Conservation (phyloP, 805 yeast species). For the Millerozyma miso region DNA sequence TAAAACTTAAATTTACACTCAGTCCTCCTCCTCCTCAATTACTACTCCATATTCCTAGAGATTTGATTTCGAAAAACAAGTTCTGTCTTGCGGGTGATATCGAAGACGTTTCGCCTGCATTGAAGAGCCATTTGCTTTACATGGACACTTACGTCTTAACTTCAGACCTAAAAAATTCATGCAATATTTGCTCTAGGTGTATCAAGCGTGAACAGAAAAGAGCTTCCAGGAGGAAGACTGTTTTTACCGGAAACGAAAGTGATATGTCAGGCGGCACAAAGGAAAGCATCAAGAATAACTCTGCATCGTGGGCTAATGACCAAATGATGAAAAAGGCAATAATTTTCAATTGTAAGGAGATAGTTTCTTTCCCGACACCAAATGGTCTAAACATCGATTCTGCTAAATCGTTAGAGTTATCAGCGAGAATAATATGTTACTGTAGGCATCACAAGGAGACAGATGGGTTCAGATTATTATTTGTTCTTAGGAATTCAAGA, state of each 20-base stretch:
- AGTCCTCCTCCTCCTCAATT: conserved; percentile 75
- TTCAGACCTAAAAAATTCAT: conserved; percentile 43
- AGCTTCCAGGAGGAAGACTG: conserved; percentile 86
- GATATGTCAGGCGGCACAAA: conserved; percentile 7
- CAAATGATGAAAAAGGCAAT: conserved; percentile 74
- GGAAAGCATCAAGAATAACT: conserved; percentile 43
- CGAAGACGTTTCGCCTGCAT: conserved; percentile 35
- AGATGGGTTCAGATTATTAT: conserved; percentile 74
- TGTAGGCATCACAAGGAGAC: conserved; percentile 92
- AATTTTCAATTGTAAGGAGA: conserved; percentile 87
- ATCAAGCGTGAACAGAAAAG: conserved; percentile 90
- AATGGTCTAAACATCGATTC: conserved; percentile 32
- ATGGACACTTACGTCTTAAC: conserved; percentile 81
- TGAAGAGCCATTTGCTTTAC: conserved; percentile 53
- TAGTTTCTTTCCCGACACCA: conserved; percentile 68
- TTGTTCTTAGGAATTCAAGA: conserved; percentile 58
- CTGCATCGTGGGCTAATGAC: conserved; percentile 73
- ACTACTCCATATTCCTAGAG: conserved; percentile 77
- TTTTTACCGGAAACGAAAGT: conserved; percentile 19
- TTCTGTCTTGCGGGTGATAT: conserved; percentile 57
- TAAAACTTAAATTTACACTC: conserved; percentile 65
- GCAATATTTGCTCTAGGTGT: conserved; percentile 84
- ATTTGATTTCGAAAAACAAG: conserved; percentile 83
- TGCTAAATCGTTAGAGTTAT: conserved; percentile 42
- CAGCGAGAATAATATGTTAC: conserved; percentile 86